phyloP scores from a whole-genome alignment of 2,329 filamentous ascomycete species.

The Apiospora phragmitis region DNA sequence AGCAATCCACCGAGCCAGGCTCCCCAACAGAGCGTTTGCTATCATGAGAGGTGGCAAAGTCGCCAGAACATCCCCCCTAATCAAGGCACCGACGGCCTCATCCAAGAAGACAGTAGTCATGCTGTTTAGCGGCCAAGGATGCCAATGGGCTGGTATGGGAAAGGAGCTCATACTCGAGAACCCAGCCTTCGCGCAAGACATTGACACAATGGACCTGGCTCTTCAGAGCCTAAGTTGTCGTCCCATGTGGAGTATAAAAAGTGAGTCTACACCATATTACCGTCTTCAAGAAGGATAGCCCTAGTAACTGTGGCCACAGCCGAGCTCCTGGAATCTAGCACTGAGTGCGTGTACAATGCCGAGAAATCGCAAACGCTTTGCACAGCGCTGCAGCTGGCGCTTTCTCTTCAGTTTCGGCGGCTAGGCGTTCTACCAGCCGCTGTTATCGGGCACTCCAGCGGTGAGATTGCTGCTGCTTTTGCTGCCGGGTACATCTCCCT shows the following conservation, averaged over 20 bases:
- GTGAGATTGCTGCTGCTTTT: constrained; percentile 47
- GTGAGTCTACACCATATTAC: too few relatives aligned
- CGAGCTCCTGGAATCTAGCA: too few relatives aligned
- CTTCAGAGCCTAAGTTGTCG: background rate
- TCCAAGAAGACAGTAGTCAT: too few relatives aligned
- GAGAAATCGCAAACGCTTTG: constrained; percentile 32
- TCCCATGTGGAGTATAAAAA: background rate
- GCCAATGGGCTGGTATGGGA: constrained; percentile 45
- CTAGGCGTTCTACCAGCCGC: constrained; percentile 32
- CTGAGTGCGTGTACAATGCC: too few relatives aligned
- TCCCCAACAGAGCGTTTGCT: too few relatives aligned
- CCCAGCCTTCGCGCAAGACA: constrained; percentile 11
- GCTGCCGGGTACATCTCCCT: too few relatives aligned
- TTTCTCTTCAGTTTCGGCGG: constrained; percentile 41
- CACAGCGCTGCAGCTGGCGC: constrained; percentile 39
- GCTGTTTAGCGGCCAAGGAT: constrained; percentile 46
- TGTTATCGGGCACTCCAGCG: constrained; percentile 43
- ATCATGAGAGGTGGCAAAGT: too few relatives aligned
- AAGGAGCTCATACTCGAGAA: constrained; percentile 18
- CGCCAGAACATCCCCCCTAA: too few relatives aligned
- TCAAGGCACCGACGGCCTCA: too few relatives aligned
- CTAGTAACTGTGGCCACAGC: too few relatives aligned
- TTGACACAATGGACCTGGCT: background rate
- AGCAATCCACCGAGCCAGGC: too few relatives aligned
- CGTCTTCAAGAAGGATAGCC: too few relatives aligned